Evolutionary conservation across 2,329 filamentous ascomycete genomes (phyloP).

Genomic region (Juglanconis sp.): DNA sequence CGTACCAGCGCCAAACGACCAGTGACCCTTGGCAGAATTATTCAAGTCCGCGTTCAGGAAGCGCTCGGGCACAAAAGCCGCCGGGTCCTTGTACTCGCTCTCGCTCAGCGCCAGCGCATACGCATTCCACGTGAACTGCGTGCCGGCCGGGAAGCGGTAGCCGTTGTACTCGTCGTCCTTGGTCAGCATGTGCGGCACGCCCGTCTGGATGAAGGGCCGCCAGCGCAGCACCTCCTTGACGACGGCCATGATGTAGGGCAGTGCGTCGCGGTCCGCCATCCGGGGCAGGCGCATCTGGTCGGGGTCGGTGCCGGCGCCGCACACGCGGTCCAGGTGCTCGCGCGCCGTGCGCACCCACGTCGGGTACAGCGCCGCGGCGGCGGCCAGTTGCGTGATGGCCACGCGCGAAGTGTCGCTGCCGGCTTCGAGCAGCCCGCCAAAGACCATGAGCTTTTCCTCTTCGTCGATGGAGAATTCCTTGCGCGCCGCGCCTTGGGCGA

Average conservation of each 20-base stretch:
- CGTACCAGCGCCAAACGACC: slow-evolving; percentile 31
- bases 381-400: background rate
- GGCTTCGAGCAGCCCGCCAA: no score
- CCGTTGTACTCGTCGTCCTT: slow-evolving; percentile 20
- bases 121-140: background rate
- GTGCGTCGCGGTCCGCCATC: slow-evolving; percentile 21
- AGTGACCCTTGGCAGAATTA: slow-evolving; percentile 28
- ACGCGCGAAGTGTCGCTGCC: no score
- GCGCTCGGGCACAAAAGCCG: background rate
- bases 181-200: slow-evolving; percentile 32
- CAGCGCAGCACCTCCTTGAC: slow-evolving; percentile 26
- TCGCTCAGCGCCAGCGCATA: background rate
- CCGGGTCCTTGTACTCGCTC: background rate
- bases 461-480: slow-evolving; percentile 9
- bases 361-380: slow-evolving; percentile 6
- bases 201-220: slow-evolving; percentile 27
- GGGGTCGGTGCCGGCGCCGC: slow-evolving; percentile 22
- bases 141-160: slow-evolving; percentile 19
- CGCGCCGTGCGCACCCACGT: slow-evolving; percentile 23
- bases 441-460: background rate
- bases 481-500: no score
- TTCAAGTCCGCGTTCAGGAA: background rate
- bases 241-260: slow-evolving; percentile 27
- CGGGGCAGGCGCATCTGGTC: slow-evolving; percentile 20
- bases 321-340: slow-evolving; percentile 27